phyloP scores from a whole-genome alignment of 495 filamentous ascomycete genomes.

The Immersiella caudata region DNA sequence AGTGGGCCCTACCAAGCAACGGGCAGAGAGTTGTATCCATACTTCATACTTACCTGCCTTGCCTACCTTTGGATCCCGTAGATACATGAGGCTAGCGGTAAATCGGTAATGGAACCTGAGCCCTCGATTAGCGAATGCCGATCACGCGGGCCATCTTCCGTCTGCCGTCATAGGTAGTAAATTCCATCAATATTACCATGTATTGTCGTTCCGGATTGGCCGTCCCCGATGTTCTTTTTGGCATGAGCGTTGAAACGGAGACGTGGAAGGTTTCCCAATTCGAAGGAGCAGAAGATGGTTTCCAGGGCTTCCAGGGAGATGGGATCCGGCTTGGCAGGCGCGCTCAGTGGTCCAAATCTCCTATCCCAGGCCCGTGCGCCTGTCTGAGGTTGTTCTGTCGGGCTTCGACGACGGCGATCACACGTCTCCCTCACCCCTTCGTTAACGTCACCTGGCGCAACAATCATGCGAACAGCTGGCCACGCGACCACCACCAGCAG shows the following conservation, averaged over 20 bases:
- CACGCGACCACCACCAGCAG: not conserved
- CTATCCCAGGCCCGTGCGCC: slow-evolving; percentile 22
- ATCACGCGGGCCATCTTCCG: slow-evolving; percentile 18
- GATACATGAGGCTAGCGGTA: no score
- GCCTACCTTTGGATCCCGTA: no score
- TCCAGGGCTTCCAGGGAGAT: slow-evolving; percentile 16
- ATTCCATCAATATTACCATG: not conserved
- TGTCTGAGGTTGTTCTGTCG: slow-evolving; percentile 34
- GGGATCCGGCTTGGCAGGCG: slow-evolving; percentile 24
- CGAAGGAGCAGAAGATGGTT: not conserved
- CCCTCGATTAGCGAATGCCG: slow-evolving; percentile 11
- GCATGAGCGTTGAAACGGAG: slow-evolving; percentile 2
- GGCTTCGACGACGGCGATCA: slow-evolving; percentile 37
- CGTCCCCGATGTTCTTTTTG: slow-evolving; percentile 10
- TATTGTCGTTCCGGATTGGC: slow-evolving; percentile 10
- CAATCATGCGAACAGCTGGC: slow-evolving; percentile 5
- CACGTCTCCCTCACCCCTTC: slow-evolving; percentile 18
- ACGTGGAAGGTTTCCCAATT: not conserved
- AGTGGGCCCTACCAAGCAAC: not conserved
- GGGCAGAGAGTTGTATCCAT: not conserved
- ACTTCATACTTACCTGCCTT: no score
- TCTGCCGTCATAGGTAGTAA: not conserved
- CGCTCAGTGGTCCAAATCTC: not conserved
- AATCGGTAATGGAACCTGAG: not conserved
- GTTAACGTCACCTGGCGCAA: slow-evolving; percentile 10